Base-by-base conservation (phyloP, 306 rosid genomes). In the Ziziphus jujuba region DNA sequence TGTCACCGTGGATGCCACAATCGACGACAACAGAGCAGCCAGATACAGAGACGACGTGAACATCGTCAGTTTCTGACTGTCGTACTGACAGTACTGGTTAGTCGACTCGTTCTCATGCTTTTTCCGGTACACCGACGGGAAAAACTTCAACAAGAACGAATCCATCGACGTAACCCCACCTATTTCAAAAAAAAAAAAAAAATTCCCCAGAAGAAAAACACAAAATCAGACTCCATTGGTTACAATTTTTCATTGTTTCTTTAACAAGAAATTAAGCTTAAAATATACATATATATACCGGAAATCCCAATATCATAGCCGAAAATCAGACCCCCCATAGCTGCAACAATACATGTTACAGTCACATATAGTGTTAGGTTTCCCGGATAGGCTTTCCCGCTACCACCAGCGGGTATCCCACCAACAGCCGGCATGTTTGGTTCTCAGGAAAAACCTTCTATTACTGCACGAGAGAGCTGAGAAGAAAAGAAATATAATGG, bases 81-180 rank as follows among this genome's bases (percentile, higher is more conserved):
- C 91, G 45, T 90, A 90, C 61, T 86, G 89, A 31, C 98, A 93
- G 73, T 93, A 93, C 85, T 93, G 58, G 75, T 93, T 86, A 0
- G 55, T 34, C 7, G 82, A 5, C 36, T 60, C 11, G 22, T 59
- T 74, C 1, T 1, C 5, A 47, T 74, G 12, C 65, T 90, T 93
- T 69, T 86, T 86, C 40, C 86, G 61, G 72, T 19, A 80, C 62
- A 88, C 96, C 53, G 84, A 34, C 74, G 90, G 96, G 36, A 93
- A 92, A 23, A 90, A 93, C 77, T 90, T 83, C 49, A 2, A 0
- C 79, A 93, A 34, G 70, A 93, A 93, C 4, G 98, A 79, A 65
- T 93, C 83, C 96, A 90, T 93, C 2, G 97, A 86, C 61, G 98
- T 93, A 49, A 93, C 98, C 0, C 97, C 97, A 74, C 98, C 98